Conservation (phyloP, 768 basidiomycete species). For the Gloeophyllum trabeum region DNA sequence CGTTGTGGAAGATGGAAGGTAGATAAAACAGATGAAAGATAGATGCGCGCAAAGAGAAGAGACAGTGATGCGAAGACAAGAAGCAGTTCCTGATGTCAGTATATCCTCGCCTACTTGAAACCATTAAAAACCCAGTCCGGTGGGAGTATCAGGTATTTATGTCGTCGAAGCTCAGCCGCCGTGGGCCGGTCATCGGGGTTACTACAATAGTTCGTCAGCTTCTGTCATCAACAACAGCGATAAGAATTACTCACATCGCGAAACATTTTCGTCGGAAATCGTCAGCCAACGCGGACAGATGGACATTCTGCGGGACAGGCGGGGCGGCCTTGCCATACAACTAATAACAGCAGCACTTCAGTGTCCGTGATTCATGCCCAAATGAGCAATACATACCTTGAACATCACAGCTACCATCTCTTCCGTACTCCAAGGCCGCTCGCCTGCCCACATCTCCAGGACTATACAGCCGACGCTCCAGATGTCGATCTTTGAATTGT, state of each 20-base stretch:
- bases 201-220: constrained; percentile 24
- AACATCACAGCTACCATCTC: constrained; percentile 90
- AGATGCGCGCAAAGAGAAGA: not conserved
- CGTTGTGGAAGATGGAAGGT: no score
- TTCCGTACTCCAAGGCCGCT: constrained; percentile 86
- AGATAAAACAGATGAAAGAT: no score
- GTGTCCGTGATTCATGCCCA: not conserved
- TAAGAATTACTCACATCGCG: constrained; percentile 52
- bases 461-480: constrained; percentile 99
- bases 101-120: constrained; percentile 9
- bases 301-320: constrained; percentile 78
- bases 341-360: constrained; percentile 24
- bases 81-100: constrained; percentile 6
- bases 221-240: not conserved
- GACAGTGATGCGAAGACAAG: not conserved
- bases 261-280: constrained; percentile 88
- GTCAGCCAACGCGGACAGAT: constrained; percentile 62
- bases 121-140: constrained; percentile 68
- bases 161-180: constrained; percentile 67
- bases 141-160: constrained; percentile 67
- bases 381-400: constrained; percentile 45
- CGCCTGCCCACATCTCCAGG: constrained; percentile 98
- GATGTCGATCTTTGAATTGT: constrained; percentile 95
- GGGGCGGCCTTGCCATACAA: constrained; percentile 80
- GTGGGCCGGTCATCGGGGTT: constrained; percentile 78